Base-by-base conservation (phyloP, 257 asterid genomes). In the Echium plantagineum region DNA sequence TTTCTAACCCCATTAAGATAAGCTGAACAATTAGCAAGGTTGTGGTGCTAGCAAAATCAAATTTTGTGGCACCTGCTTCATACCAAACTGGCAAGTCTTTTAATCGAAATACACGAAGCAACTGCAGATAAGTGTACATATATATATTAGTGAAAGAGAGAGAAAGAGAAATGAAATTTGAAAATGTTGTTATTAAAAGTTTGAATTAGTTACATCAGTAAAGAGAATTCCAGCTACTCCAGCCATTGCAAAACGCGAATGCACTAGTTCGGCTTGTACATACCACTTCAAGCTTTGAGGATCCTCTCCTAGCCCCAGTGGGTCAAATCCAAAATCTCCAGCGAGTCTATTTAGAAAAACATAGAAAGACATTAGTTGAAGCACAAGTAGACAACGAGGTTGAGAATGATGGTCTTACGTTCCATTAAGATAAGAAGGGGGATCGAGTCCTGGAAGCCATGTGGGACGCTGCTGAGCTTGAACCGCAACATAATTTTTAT, bases 361-460 rank as follows among this genome's bases (percentile, higher is more conserved):
- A 24, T 55, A 16, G 3, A 46, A 15, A 20, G 30, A 8, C 5
- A 61, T 20, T 7, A 16, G 22, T 49, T n/a, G n/a, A n/a, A n/a
- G n/a, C n/a, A n/a, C n/a, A n/a, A n/a, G n/a, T n/a, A n/a, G n/a
- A n/a, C n/a, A n/a, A n/a, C n/a, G n/a, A n/a, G n/a, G n/a, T n/a
- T n/a, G n/a, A n/a, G n/a, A n/a, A n/a, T n/a, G n/a, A n/a, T n/a
- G n/a, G n/a, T 59, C 84, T 85, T 74, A 86, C 95, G 89, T 86
- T 82, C 94, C 97, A 63, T 89, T 82, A 52, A 89, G 95, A 79
- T 89, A 77, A 56, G 97, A 60, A 8, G 97, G 97, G 66, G 95
- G 93, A 78, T 86, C 94, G 17, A 86, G 85, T 31, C 94, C 97
- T 5, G 97, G 97, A 18, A 86, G 95, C 97, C 97, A 89, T 21